phyloP scores from a whole-genome alignment of 2,329 filamentous ascomycete genomes.

The Sphaerulina vaccinii region DNA sequence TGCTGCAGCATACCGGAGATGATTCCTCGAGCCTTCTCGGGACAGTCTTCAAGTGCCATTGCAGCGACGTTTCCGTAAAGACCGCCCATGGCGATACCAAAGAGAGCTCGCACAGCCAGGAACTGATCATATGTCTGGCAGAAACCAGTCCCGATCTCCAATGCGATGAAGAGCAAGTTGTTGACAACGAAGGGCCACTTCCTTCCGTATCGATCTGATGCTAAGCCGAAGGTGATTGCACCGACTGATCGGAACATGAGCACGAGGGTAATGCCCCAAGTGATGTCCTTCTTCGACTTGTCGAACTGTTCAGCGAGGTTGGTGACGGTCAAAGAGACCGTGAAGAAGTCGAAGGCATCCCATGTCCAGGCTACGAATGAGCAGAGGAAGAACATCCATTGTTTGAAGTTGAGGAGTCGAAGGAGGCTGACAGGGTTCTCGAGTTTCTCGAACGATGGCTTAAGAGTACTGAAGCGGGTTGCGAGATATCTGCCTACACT shows the following conservation, averaged over 20 bases:
- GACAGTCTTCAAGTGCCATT: slow-evolving; percentile 63
- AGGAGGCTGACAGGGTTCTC: slow-evolving; percentile 56
- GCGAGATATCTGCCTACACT: slow-evolving; percentile 49
- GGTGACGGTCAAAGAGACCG: slow-evolving; percentile 57
- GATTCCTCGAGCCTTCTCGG: slow-evolving; percentile 57
- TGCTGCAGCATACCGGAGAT: slow-evolving; percentile 63
- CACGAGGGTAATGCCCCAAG: slow-evolving; percentile 57
- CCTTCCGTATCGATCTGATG: slow-evolving; percentile 36
- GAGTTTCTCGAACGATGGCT: slow-evolving; percentile 56
- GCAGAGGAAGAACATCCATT: slow-evolving; percentile 59
- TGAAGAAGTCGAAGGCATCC: slow-evolving; percentile 63
- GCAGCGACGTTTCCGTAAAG: slow-evolving; percentile 62
- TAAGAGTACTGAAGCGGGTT: slow-evolving; percentile 55
- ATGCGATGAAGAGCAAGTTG: slow-evolving; percentile 59
- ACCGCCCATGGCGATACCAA: slow-evolving; percentile 65
- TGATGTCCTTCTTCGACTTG: slow-evolving; percentile 57
- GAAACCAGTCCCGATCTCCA: slow-evolving; percentile 62
- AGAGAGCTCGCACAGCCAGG: slow-evolving; percentile 58
- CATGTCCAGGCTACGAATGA: slow-evolving; percentile 53
- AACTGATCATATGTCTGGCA: slow-evolving; percentile 59
- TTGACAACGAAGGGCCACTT: slow-evolving; percentile 58
- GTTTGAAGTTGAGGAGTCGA: slow-evolving; percentile 51
- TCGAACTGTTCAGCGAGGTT: slow-evolving; percentile 55
- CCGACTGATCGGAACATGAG: slow-evolving; percentile 63
- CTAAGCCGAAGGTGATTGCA: slow-evolving; percentile 55